phyloP scores from a whole-genome alignment of 2,329 filamentous ascomycete genomes.

The Colletotrichum coccodes region DNA sequence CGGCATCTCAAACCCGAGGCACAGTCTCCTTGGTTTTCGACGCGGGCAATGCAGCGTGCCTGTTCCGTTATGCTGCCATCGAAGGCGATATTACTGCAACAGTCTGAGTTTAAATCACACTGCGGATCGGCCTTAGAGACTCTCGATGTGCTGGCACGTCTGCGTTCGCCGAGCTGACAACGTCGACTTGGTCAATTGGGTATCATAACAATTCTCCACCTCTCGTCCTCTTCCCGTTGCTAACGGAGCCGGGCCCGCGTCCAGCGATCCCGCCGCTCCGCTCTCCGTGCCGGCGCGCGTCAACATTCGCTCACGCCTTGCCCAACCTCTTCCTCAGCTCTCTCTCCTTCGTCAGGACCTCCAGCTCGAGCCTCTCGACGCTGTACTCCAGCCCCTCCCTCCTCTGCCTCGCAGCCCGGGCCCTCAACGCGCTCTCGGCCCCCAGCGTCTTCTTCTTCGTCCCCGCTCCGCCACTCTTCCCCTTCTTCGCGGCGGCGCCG shows the following conservation, averaged over 20 bases:
- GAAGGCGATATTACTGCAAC: no score
- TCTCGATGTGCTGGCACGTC: no score
- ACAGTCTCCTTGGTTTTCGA: no score
- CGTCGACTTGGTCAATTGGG: conserved; percentile 5
- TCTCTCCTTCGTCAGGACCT: conserved; percentile 80
- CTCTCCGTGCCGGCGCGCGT: neutral
- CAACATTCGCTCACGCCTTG: conserved; percentile 38
- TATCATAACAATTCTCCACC: conserved; percentile 13
- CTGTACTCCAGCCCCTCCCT: conserved; percentile 89
- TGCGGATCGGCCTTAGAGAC: no score
- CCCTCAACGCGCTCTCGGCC: conserved; percentile 60
- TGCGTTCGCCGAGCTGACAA: neutral
- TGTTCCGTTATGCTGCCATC: no score
- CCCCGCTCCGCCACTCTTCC: conserved; percentile 31
- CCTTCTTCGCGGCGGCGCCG: conserved; percentile 35
- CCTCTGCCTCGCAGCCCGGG: conserved; percentile 76
- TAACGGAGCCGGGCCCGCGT: no score
- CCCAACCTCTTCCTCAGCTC: conserved; percentile 65
- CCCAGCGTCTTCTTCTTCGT: conserved; percentile 55
- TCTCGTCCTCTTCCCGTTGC: no score
- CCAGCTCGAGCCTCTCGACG: conserved; percentile 85
- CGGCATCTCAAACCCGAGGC: no score
- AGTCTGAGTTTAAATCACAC: no score
- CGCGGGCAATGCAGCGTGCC: no score
- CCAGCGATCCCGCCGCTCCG: neutral